phyloP scores from a whole-genome alignment of 1,284 basidiomycete species.

The Leccinum angustisporum region DNA sequence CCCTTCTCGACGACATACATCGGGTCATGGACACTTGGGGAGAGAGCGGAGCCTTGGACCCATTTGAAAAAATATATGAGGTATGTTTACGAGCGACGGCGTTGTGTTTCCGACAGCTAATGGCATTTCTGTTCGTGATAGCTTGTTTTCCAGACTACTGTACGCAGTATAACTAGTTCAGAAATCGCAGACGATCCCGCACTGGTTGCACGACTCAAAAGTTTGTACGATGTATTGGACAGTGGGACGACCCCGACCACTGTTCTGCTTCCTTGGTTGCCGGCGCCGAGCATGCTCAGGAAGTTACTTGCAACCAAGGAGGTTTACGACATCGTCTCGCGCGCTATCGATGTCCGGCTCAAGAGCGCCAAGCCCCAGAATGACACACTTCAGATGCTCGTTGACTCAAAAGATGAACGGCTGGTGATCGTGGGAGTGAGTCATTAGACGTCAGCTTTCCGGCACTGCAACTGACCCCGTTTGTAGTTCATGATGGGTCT shows the following conservation, averaged over 20 bases:
- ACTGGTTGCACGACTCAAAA: slow-evolving; percentile 57
- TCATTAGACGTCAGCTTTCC: slow-evolving; percentile 19
- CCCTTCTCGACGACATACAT: slow-evolving; percentile 61
- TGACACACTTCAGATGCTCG: slow-evolving; percentile 69
- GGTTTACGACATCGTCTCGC: slow-evolving; percentile 65
- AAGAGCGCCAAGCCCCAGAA: slow-evolving; percentile 54
- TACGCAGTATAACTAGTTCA: slow-evolving; percentile 60
- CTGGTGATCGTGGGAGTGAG: slow-evolving; percentile 67
- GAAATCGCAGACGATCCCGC: slow-evolving; percentile 66
- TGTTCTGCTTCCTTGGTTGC: slow-evolving; percentile 71
- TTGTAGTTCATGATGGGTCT: slow-evolving; percentile 75
- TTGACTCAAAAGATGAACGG: slow-evolving; percentile 66
- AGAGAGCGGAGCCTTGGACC: slow-evolving; percentile 58
- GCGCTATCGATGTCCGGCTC: slow-evolving; percentile 53
- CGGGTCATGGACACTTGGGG: slow-evolving; percentile 62
- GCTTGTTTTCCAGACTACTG: slow-evolving; percentile 70
- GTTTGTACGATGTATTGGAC: slow-evolving; percentile 65
- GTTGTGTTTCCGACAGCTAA: background rate
- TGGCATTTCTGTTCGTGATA: slow-evolving; percentile 25
- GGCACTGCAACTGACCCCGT: slow-evolving; percentile 18
- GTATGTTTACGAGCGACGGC: slow-evolving; percentile 38
- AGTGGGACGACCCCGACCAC: slow-evolving; percentile 67
- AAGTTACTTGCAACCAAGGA: slow-evolving; percentile 69
- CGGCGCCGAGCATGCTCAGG: slow-evolving; percentile 63
- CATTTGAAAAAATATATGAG: slow-evolving; percentile 68